Evolutionary conservation across 345 rosid species (phyloP), one percentile per base, ranked within the genome.

Genomic region (Citrus mangshanensis): DNA sequence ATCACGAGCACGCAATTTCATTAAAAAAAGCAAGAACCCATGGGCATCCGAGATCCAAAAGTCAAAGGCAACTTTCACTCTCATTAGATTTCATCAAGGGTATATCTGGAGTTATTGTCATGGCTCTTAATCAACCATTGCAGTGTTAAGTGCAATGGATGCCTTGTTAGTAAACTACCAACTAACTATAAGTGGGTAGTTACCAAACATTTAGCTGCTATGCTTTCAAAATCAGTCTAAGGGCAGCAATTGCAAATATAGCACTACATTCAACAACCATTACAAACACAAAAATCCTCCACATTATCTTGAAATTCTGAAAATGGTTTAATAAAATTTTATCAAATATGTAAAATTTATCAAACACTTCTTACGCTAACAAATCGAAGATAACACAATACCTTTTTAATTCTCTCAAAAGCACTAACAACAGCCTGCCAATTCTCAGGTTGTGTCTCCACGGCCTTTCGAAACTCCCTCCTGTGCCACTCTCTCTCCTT

Each of bases 351-450:
- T 32, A 30, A 34, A 65, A 65, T 18, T 32, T 34, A 6, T 68
- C 54, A 38, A 10, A 40, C 8, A n/a, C 13, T 4, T n/a, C 30
- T 24, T 46, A 19, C 1, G 22, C 58, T 16, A 5, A 54, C n/a
- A 18, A 54, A 54, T 54, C 7, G 22, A 54, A 54, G 51, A 46
- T 46, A 46, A 13, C 51, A 46, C 4, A 18, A 70, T 72, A 94
- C 99, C 97, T 94, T 96, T 73, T 85, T 84, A 84, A 96, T 86
- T 85, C 83, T 93, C 82, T 94, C 97, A 56, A 96, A 96, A 56
- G 95, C 92, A 16, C 78, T 83, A 55, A 96, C 90, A 76, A 91
- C 98, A 3, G 93, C 96, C 88, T 96, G 99, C 99, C 98, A 96
- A 58, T 93, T 89, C 83, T 93, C 97, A 0, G 92, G 97, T 74